These are phyloP conservation scores for Mercurialis annua DNA, from an alignment of 345 rosid genomes.

Conservation along the genomic window DNA sequence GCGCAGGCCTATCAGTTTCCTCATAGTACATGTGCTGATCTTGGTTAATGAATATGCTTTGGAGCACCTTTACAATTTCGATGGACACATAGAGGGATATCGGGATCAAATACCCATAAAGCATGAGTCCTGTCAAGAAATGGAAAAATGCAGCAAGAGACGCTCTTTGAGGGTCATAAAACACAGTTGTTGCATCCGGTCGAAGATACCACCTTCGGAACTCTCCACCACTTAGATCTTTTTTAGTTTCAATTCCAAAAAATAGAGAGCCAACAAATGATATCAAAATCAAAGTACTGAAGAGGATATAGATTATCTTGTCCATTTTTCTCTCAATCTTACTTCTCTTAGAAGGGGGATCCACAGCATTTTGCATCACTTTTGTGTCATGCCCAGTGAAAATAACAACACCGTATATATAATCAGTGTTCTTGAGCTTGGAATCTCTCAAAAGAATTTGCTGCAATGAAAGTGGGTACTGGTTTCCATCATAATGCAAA, in stretches of 20 bases:
- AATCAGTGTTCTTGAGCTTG: slow-evolving; percentile 70
- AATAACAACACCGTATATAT: slow-evolving; percentile 62
- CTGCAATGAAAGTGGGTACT: slow-evolving; percentile 56
- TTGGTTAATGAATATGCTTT: slow-evolving; percentile 82
- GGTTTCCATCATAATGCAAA: slow-evolving; percentile 31
- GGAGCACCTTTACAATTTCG: slow-evolving; percentile 86
- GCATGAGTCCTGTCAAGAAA: slow-evolving; percentile 85
- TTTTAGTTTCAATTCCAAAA: slow-evolving; percentile 57
- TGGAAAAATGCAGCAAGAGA: slow-evolving; percentile 66
- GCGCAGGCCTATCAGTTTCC: slow-evolving; percentile 66
- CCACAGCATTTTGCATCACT: slow-evolving; percentile 86
- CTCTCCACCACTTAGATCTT: slow-evolving; percentile 45
- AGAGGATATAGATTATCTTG: slow-evolving; percentile 75
- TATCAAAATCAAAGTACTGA: slow-evolving; percentile 60
- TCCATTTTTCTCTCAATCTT: slow-evolving; percentile 90
- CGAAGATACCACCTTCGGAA: slow-evolving; percentile 75
- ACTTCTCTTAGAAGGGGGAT: slow-evolving; percentile 91
- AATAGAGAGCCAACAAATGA: slow-evolving; percentile 62
- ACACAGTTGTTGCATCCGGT: slow-evolving; percentile 55
- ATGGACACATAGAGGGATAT: slow-evolving; percentile 84
- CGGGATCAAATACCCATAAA: slow-evolving; percentile 89
- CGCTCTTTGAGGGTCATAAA: slow-evolving; percentile 56
- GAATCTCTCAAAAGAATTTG: slow-evolving; percentile 88
- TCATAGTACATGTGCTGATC: slow-evolving; percentile 68
- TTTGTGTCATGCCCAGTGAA: slow-evolving; percentile 93